A percentile compares a stretch with the other conserved stretches of the same genome.
Evolutionary conservation across 1,284 basidiomycete species (phyloP).

Genomic region (Ustilago nuda): DNA sequence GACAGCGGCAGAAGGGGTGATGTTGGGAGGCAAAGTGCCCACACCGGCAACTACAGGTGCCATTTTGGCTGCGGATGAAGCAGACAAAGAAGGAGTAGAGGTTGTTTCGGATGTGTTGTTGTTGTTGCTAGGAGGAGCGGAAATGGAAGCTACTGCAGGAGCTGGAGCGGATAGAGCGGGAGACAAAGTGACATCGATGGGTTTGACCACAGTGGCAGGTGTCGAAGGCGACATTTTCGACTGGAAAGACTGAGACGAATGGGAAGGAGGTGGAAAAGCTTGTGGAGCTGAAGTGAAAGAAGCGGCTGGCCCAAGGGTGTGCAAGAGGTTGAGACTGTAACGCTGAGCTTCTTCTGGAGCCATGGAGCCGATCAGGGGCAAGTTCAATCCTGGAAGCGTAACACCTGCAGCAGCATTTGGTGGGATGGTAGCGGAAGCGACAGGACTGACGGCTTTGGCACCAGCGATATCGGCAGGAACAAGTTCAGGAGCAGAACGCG

Average conservation of each 20-base stretch:
- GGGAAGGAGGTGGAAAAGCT: conserved; percentile 26
- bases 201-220: conserved; percentile 25
- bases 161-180: conserved; percentile 6
- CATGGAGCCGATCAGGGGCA: conserved; percentile 21
- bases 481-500: conserved; percentile 14
- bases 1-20: conserved; percentile 24
- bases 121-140: background rate
- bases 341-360: conserved; percentile 25
- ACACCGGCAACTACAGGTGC: conserved; percentile 44
- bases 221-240: conserved; percentile 22
- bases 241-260: conserved; percentile 38
- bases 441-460: conserved; percentile 27
- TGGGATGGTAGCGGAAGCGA: conserved; percentile 21
- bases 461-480: conserved; percentile 5
- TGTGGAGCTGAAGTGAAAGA: conserved; percentile 30
- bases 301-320: conserved; percentile 12
- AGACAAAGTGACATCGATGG: conserved; percentile 27
- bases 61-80: conserved; percentile 16
- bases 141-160: background rate
- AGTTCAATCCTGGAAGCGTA: background rate
- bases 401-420: conserved; percentile 7
- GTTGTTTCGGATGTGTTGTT: background rate
- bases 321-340: conserved; percentile 22
- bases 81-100: background rate
- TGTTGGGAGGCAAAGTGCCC: conserved; percentile 38